Base-by-base conservation (phyloP, 2,329 filamentous ascomycete species). In the Magnaporthiopsis incrustans region DNA sequence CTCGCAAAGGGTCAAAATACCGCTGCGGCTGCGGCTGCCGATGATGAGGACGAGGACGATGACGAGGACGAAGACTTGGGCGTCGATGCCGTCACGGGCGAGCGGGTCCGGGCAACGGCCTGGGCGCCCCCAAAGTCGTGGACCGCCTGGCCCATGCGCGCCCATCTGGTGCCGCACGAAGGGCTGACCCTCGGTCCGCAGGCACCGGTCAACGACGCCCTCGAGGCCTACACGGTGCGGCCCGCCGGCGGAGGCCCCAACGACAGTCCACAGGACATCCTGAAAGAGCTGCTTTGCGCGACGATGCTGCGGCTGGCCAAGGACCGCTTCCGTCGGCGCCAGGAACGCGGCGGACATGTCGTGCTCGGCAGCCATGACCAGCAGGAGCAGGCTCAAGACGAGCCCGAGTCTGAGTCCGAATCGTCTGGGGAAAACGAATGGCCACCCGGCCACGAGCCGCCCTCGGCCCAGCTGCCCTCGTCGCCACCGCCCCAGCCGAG, bases 81-180 rank as follows among this genome's bases (percentile, higher is more conserved):
- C 59, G 65, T 72, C 61, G 68, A 75, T 63, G 66, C 64, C n/a
- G 66, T 62, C 35, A 74, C 72, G 1, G 71, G 72, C 3, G 65
- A 68, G 18, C 65, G 63, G 25, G 32, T 71, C 25, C 26, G 30
- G 15, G 25, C 22, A 11, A n/a, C 32, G 25, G 67, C 72, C 2
- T 87, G 84, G 81, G 74, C 73, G 5, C 83, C 83, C 2, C 79
- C 84, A 0, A 85, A 82, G 65, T 68, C 72, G 5, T 97, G 94
- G 93, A 91, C 90, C 25, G 90, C 92, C 0, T 97, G 94, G 94
- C 94, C 94, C 5, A 74, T 96, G 71, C 80, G 81, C 26, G 79
- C 83, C 5, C 76, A 79, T 10, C 76, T 82, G 32, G 86, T 95
- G 10, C 90, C 90, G 1, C 76, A 78, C 22, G 78, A 80, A 18